Conservation (phyloP, 148 eudicot species). For the Rhododendron molle region DNA sequence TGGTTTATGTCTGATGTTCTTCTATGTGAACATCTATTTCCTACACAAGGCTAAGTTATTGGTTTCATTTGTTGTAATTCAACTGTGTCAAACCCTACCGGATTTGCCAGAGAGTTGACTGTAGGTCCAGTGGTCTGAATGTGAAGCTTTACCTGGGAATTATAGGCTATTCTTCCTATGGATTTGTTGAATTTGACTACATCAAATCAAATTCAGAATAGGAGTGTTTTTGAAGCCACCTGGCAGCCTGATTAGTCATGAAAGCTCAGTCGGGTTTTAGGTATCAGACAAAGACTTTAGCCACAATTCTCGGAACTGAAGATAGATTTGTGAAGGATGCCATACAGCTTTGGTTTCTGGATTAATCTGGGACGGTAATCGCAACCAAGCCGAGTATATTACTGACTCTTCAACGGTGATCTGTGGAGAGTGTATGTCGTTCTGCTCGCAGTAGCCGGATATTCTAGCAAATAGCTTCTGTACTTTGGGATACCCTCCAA, state of each 20-base stretch:
- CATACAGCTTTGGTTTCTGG: slow-evolving; percentile 18
- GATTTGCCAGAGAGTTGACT: not conserved
- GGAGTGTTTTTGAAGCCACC: not conserved
- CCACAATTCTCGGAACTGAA: not conserved
- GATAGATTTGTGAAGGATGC: not conserved
- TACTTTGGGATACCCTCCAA: slow-evolving; percentile 31
- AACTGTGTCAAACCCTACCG: not conserved
- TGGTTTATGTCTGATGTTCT: not conserved
- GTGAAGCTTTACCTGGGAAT: not conserved
- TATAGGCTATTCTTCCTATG: not conserved
- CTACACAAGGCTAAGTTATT: not conserved
- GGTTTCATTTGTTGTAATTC: not conserved
- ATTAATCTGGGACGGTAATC: slow-evolving; percentile 22
- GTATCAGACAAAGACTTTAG: not conserved
- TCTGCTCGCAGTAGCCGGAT: slow-evolving; percentile 38
- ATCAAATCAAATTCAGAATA: not conserved
- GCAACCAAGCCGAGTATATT: slow-evolving; percentile 29
- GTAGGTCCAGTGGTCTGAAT: not conserved
- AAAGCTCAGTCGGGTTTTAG: not conserved
- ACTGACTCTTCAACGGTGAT: slow-evolving; percentile 33
- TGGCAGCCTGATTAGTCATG: not conserved
- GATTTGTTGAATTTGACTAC: not conserved
- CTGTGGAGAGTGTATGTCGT: slow-evolving; percentile 34
- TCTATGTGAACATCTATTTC: not conserved
- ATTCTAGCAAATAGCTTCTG: slow-evolving; percentile 31